These are phyloP conservation scores for Rosa rugosa DNA, from an alignment of 306 rosid species.

Conservation along the genomic window DNA sequence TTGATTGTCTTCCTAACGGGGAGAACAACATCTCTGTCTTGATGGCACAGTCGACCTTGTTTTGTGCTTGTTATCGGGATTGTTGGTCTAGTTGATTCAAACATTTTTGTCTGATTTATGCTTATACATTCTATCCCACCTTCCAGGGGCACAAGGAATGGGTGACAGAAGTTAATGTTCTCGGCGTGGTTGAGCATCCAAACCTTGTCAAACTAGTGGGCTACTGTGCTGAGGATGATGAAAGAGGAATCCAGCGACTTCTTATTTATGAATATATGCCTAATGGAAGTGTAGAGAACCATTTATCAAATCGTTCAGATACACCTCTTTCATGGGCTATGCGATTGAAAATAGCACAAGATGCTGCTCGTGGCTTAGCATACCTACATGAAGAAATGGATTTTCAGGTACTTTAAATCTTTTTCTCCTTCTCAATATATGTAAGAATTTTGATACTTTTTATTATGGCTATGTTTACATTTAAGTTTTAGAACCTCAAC, in stretches of 20 bases:
- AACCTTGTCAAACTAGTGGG: slow-evolving; percentile 96
- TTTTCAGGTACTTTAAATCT: slow-evolving; percentile 63
- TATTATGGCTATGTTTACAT: background rate
- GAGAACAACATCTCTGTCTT: background rate
- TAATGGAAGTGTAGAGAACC: slow-evolving; percentile 75
- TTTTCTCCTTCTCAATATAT: slow-evolving; percentile 13
- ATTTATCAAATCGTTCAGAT: slow-evolving; percentile 62
- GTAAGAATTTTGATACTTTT: background rate
- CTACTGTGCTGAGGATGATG: slow-evolving; percentile 95
- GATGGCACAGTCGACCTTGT: background rate
- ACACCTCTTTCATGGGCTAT: slow-evolving; percentile 71
- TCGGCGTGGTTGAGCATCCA: slow-evolving; percentile 93
- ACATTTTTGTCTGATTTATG: background rate
- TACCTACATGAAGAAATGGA: slow-evolving; percentile 91
- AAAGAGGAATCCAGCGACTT: slow-evolving; percentile 96
- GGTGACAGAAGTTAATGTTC: slow-evolving; percentile 98
- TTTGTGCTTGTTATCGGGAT: background rate
- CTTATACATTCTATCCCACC: slow-evolving; percentile 3
- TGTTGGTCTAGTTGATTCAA: background rate
- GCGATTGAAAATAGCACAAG: slow-evolving; percentile 85
- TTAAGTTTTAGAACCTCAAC: background rate
- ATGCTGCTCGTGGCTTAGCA: slow-evolving; percentile 88
- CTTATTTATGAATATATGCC: slow-evolving; percentile 88
- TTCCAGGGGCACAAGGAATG: slow-evolving; percentile 95
- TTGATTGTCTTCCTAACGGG: background rate